Base-by-base conservation (phyloP, 2,329 filamentous ascomycete genomes). In the Cercospora nicotianae region DNA sequence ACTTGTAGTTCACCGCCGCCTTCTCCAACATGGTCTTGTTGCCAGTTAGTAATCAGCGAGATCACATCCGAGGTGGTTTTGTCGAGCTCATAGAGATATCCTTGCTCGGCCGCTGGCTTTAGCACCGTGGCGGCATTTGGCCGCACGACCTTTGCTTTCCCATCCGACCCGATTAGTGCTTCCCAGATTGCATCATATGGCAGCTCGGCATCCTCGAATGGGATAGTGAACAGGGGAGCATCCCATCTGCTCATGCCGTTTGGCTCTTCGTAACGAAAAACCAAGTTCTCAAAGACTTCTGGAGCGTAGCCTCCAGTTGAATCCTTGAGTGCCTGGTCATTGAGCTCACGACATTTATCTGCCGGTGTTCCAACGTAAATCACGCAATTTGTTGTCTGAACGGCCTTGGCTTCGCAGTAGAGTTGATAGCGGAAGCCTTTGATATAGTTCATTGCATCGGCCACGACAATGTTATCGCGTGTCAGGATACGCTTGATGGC, bases 381-480 rank as follows among this genome's bases (percentile, higher is more conserved):
- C 66, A 95, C 87, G 75, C 90, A 93, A 79, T 87, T 91, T 3
- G 90, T 87, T 3, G 92, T 95, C 70, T 89, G 83, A 64, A 91
- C 81, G 59, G 92, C 92, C 80, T 95, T 95, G 42, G 92, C 88
- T 80, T 95, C 92, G 81, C 92, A 94, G 79, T 90, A 90, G 23
- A 96, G 83, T 82, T 96, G 92, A 78, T 96, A 96, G 60, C 92
- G 86, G 87, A 91, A 95, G 42, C 92, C 92, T 79, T 95, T 95
- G 81, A 96, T 96, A 80, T 95, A 96, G 80, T 95, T 95, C 68
- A 92, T 82, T 1, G 89, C 89, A 77, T 96, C 92, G 16, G 93
- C 87, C 58, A 96, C 87, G 63, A 95, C 91, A 67, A 96, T 88
- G 75, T 92, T 90, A 74, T 88, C 87, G 66, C 88, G 86, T 68